Evolutionary conservation across 805 yeast species (phyloP).

Genomic region (Yamadazyma tumulicola): DNA sequence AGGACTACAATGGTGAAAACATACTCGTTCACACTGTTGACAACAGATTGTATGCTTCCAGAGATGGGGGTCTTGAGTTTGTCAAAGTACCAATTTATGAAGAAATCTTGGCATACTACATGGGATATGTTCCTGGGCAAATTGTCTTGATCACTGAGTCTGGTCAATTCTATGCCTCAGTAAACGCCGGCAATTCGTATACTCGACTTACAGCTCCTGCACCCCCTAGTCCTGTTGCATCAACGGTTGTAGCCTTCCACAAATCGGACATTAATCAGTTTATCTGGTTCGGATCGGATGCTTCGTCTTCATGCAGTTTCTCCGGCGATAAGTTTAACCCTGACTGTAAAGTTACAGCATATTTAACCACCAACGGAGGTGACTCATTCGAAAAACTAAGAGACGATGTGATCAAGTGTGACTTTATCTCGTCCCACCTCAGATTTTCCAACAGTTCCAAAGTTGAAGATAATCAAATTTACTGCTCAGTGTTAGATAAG

Average conservation of each 20-base stretch:
- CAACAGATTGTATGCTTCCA: conserved; percentile 57
- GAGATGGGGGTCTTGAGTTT: conserved; percentile 44
- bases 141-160: conserved; percentile 51
- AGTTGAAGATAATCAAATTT: conserved; percentile 42
- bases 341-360: conserved; percentile 58
- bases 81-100: conserved; percentile 29
- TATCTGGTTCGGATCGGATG: conserved; percentile 64
- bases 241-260: conserved; percentile 57
- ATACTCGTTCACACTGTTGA: conserved; percentile 56
- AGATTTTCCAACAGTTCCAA: conserved; percentile 33
- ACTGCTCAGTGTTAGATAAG: conserved; percentile 53
- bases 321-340: conserved; percentile 29
- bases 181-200: conserved; percentile 65
- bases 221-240: conserved; percentile 34
- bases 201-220: conserved; percentile 47
- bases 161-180: conserved; percentile 53
- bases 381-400: conserved; percentile 51
- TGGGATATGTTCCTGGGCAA: conserved; percentile 58
- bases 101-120: conserved; percentile 30
- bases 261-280: conserved; percentile 52
- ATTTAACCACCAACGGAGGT: conserved; percentile 68
- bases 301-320: conserved; percentile 33
- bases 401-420: conserved; percentile 57
- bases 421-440: conserved; percentile 59
- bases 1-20: conserved; percentile 29